These are phyloP conservation scores for Viridothelium virens DNA, from an alignment of 495 filamentous ascomycete genomes.

Conservation along the genomic window DNA sequence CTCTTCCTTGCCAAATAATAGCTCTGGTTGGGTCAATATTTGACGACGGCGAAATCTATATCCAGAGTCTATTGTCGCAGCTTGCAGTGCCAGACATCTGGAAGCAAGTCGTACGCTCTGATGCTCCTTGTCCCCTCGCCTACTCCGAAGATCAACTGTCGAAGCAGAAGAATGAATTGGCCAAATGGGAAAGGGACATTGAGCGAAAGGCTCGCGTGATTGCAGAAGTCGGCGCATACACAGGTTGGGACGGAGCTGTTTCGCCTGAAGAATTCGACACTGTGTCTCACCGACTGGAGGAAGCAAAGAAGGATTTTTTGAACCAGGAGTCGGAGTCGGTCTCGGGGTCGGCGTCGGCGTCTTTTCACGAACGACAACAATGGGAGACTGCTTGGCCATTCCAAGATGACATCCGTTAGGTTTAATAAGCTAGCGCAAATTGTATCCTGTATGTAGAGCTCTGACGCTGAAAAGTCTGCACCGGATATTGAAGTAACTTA, in stretches of 20 bases:
- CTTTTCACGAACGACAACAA: neutral
- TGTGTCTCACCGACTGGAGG: neutral
- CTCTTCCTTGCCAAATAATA: slow-evolving; percentile 13
- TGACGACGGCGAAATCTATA: neutral
- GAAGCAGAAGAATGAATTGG: neutral
- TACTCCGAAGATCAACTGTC: neutral
- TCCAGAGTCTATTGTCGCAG: neutral
- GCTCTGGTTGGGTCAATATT: slow-evolving; percentile 14
- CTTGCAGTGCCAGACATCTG: neutral
- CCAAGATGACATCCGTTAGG: neutral
- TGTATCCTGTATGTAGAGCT: neutral
- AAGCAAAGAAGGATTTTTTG: neutral
- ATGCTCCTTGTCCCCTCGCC: neutral
- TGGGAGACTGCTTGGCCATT: neutral
- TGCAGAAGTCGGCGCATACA: neutral
- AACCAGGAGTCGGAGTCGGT: neutral
- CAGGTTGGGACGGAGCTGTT: neutral
- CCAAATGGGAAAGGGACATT: neutral
- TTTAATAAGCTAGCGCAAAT: neutral
- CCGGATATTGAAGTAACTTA: no score
- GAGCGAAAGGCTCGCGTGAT: neutral
- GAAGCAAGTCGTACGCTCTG: neutral
- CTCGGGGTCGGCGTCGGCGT: neutral
- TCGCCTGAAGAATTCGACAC: neutral
- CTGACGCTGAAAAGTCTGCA: no score